These are phyloP conservation scores for Luffa acutangula DNA, from an alignment of 306 rosid genomes.

Conservation along the genomic window DNA sequence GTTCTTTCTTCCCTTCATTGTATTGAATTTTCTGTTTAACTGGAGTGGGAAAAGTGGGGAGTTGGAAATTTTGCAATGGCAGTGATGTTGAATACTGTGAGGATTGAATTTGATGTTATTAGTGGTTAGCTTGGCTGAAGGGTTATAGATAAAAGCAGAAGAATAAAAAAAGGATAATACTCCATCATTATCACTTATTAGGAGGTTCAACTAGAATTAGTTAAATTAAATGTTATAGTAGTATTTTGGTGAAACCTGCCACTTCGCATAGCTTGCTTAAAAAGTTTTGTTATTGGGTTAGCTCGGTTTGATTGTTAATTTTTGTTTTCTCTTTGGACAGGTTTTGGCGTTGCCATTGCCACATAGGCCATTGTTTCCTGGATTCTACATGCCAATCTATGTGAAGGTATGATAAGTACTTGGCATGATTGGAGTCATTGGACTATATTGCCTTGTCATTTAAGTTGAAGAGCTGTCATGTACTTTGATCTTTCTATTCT, in stretches of 20 bases:
- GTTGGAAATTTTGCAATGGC: neutral
- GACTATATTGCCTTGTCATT: neutral
- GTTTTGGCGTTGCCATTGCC: conserved; percentile 95
- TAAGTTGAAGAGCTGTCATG: neutral
- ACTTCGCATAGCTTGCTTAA: neutral
- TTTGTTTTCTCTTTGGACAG: conserved; percentile 22
- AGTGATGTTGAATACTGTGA: neutral
- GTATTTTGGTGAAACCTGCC: neutral
- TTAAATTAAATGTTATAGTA: neutral
- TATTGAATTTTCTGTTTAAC: neutral
- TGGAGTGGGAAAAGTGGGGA: neutral
- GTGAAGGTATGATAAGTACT: conserved; percentile 60
- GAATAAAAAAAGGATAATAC: neutral
- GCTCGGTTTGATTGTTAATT: neutral
- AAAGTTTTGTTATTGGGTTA: neutral
- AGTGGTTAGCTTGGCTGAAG: neutral
- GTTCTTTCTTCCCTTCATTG: neutral
- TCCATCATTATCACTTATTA: neutral
- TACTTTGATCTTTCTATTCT: neutral
- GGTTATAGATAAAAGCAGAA: neutral
- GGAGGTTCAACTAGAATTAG: neutral
- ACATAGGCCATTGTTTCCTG: conserved; percentile 95
- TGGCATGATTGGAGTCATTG: conserved; percentile 4
- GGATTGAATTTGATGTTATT: conserved; percentile 1
- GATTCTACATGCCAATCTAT: conserved; percentile 96